Conservation (phyloP, 352 stramenopile species). For the Globisporangium emineosum region DNA sequence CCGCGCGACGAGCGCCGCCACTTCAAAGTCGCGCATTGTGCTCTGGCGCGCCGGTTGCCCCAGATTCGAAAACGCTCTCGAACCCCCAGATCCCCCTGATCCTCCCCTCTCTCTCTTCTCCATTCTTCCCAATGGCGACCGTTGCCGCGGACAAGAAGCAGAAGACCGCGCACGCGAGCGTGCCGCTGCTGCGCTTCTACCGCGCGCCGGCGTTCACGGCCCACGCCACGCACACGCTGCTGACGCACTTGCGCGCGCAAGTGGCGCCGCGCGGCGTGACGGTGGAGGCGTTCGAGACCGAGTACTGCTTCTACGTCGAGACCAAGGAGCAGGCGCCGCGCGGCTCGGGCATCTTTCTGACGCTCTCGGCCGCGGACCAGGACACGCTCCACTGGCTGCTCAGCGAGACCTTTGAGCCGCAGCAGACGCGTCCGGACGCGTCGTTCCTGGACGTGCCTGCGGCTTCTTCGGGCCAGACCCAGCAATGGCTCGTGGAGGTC, state of each 20-base stretch:
- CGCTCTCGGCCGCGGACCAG: conserved; percentile 53
- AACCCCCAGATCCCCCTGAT: not conserved
- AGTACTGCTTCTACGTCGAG: conserved; percentile 98
- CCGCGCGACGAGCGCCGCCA: not conserved
- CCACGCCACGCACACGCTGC: conserved; percentile 58
- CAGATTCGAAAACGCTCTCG: conserved; percentile 7
- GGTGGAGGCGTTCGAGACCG: conserved; percentile 81
- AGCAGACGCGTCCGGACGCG: conserved; percentile 58
- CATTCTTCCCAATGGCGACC: conserved; percentile 1
- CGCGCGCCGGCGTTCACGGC: conserved; percentile 69
- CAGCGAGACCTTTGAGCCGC: conserved; percentile 95
- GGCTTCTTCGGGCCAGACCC: conserved; percentile 13
- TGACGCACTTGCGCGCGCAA: conserved; percentile 35
- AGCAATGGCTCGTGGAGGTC: conserved; percentile 92
- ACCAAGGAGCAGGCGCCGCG: conserved; percentile 33
- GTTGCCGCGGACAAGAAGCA: conserved; percentile 62
- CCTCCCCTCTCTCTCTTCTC: not conserved
- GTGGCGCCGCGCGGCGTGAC: conserved; percentile 22
- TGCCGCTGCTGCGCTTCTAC: conserved; percentile 70
- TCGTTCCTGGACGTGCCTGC: conserved; percentile 47
- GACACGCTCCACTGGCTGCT: conserved; percentile 93
- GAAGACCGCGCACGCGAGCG: conserved; percentile 38
- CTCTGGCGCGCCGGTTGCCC: not conserved
- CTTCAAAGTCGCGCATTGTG: conserved; percentile 1
- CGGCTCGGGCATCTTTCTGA: conserved; percentile 14